Conservation (phyloP, 805 yeast genomes). For the Scheffersomyces ergatensis region DNA sequence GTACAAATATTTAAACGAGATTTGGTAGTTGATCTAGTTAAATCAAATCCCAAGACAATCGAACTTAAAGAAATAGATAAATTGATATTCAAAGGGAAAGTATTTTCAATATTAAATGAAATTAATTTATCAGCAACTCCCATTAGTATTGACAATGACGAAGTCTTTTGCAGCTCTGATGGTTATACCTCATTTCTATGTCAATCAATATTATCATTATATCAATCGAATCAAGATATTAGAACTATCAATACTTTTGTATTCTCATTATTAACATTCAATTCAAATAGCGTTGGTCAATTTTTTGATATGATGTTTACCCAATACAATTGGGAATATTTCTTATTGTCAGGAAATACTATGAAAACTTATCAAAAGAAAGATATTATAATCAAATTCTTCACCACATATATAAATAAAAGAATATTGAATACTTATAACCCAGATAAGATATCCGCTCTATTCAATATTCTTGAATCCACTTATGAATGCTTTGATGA, state of each 20-base stretch:
- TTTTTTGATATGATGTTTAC: conserved; percentile 23
- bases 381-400: conserved; percentile 14
- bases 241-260: conserved; percentile 13
- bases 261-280: conserved; percentile 20
- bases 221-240: conserved; percentile 6
- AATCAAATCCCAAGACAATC: conserved; percentile 2
- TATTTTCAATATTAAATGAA: conserved; percentile 24
- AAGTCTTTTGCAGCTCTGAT: conserved; percentile 11
- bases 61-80: conserved; percentile 33
- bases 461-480: conserved; percentile 13
- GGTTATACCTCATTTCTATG: conserved; percentile 19
- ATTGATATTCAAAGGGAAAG: conserved; percentile 33
- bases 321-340: conserved; percentile 15
- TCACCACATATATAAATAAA: conserved; percentile 9
- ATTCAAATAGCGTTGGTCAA: conserved; percentile 9
- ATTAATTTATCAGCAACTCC: conserved; percentile 4
- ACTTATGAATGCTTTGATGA: conserved; percentile 7
- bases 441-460: conserved; percentile 13
- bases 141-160: conserved; percentile 5
- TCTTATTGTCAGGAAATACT: conserved; percentile 9
- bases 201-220: conserved; percentile 13
- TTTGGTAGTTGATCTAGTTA: conserved; percentile 1
- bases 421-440: conserved; percentile 1
- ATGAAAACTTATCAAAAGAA: conserved; percentile 28
- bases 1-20: not conserved